Conservation (phyloP, 768 basidiomycete genomes). For the Tylopilus felleus region DNA sequence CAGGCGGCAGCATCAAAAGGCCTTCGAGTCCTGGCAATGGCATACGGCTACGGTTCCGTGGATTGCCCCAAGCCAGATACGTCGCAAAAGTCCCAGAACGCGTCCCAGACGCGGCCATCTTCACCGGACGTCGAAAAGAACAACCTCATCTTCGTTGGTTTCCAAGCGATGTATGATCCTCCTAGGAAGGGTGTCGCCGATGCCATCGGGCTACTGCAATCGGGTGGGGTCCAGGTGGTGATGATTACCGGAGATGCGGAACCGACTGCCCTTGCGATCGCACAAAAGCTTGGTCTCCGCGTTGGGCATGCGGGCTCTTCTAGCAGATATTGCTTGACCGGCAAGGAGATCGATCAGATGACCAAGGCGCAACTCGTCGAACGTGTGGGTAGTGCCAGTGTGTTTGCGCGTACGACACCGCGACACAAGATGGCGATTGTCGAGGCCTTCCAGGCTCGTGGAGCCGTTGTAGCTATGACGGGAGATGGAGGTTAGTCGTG, state of each 20-base stretch:
- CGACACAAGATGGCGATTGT: slow-evolving; percentile 98
- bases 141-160: slow-evolving; percentile 86
- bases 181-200: slow-evolving; percentile 92
- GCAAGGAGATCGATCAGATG: slow-evolving; percentile 83
- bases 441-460: slow-evolving; percentile 86
- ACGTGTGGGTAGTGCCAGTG: slow-evolving; percentile 73
- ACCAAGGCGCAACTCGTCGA: slow-evolving; percentile 78
- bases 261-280: slow-evolving; percentile 86
- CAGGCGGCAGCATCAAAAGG: slow-evolving; percentile 69
- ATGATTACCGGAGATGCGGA: slow-evolving; percentile 99
- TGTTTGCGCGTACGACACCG: slow-evolving; percentile 95
- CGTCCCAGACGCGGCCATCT: slow-evolving; percentile 23
- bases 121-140: slow-evolving; percentile 35
- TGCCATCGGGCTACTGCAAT: slow-evolving; percentile 75
- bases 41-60: slow-evolving; percentile 71
- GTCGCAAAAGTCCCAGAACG: slow-evolving; percentile 10
- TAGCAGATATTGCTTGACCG: slow-evolving; percentile 60
- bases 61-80: slow-evolving; percentile 34
- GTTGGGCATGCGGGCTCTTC: slow-evolving; percentile 44
- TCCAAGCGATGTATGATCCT: slow-evolving; percentile 94
- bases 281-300: slow-evolving; percentile 76
- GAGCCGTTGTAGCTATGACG: slow-evolving; percentile 94
- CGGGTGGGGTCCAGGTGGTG: slow-evolving; percentile 90
- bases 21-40: slow-evolving; percentile 88
- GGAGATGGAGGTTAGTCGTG: slow-evolving; percentile 83